A percentile compares a stretch with the other conserved stretches of the same genome.
phyloP scores from a whole-genome alignment of 1,139 yeast species.

The Yamadazyma sp. region DNA sequence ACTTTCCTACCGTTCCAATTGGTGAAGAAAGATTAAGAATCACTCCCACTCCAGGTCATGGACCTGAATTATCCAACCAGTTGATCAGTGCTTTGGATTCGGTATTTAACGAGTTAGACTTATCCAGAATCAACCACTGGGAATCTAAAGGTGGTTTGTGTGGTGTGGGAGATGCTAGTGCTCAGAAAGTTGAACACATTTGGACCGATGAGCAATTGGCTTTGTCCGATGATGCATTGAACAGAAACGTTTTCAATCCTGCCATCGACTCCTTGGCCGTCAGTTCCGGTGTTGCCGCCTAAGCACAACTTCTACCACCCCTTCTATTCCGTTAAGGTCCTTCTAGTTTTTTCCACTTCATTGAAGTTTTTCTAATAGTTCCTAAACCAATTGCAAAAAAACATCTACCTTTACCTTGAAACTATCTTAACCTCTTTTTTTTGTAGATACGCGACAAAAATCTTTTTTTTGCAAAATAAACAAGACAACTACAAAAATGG shows the following conservation, averaged over 20 bases:
- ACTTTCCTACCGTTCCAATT: constrained; percentile 95
- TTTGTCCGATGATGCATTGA: constrained; percentile 60
- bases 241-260: constrained; percentile 65
- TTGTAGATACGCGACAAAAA: constrained; percentile 1
- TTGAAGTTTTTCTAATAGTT: constrained; percentile 5
- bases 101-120: constrained; percentile 71
- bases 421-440: neutral
- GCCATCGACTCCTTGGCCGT: constrained; percentile 60
- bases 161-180: constrained; percentile 71
- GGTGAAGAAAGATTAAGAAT: constrained; percentile 95
- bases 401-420: no score
- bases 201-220: constrained; percentile 85
- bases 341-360: constrained; percentile 5
- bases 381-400: no score
- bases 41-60: constrained; percentile 98
- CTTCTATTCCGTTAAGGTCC: no score
- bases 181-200: constrained; percentile 51
- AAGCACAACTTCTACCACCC: neutral
- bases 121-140: constrained; percentile 82
- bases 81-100: constrained; percentile 77
- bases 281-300: constrained; percentile 58
- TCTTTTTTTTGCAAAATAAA: neutral
- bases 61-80: constrained; percentile 69
- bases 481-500: constrained; percentile 17
- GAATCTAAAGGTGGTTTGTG: constrained; percentile 77